Conservation (phyloP, 2,329 filamentous ascomycete genomes). For the Penicillium capsulatum region DNA sequence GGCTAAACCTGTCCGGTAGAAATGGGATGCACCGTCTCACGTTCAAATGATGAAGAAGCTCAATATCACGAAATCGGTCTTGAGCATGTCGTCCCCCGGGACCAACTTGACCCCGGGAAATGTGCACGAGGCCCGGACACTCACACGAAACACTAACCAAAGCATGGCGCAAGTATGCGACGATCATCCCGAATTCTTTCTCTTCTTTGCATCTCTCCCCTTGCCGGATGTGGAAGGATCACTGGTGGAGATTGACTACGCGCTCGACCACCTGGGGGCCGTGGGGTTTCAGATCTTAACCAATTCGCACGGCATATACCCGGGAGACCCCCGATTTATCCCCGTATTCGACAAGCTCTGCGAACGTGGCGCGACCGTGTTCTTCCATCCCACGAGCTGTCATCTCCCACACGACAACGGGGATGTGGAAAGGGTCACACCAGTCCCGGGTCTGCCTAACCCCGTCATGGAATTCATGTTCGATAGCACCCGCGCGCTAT, state of each 20-base stretch:
- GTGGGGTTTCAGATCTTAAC: slow-evolving; percentile 53
- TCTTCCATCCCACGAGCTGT: slow-evolving; percentile 52
- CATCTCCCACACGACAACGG: slow-evolving; percentile 3
- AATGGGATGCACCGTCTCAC: slow-evolving; percentile 47
- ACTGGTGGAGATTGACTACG: slow-evolving; percentile 47
- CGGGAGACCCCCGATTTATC: slow-evolving; percentile 47
- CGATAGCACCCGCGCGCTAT: slow-evolving; percentile 23
- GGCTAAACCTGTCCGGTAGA: slow-evolving; percentile 13
- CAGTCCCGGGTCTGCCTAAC: slow-evolving; percentile 15
- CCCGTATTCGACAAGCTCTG: slow-evolving; percentile 50
- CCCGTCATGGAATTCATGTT: slow-evolving; percentile 30
- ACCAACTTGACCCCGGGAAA: slow-evolving; percentile 45
- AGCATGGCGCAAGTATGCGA: slow-evolving; percentile 25
- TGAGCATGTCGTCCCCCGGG: slow-evolving; percentile 54
- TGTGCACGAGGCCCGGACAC: slow-evolving; percentile 30
- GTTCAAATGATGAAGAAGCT: slow-evolving; percentile 49
- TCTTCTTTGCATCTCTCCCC: slow-evolving; percentile 53
- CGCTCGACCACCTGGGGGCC: slow-evolving; percentile 41
- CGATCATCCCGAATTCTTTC: slow-evolving; percentile 38
- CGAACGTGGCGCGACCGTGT: slow-evolving; percentile 45
- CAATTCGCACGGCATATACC: slow-evolving; percentile 52
- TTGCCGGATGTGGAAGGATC: slow-evolving; percentile 48
- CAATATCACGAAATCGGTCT: slow-evolving; percentile 50
- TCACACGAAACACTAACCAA: slow-evolving; percentile 40
- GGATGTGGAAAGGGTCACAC: slow-evolving; percentile 10